Conservation (phyloP, 2,329 filamentous ascomycete species). For the Chalaropsis ovoidea region DNA sequence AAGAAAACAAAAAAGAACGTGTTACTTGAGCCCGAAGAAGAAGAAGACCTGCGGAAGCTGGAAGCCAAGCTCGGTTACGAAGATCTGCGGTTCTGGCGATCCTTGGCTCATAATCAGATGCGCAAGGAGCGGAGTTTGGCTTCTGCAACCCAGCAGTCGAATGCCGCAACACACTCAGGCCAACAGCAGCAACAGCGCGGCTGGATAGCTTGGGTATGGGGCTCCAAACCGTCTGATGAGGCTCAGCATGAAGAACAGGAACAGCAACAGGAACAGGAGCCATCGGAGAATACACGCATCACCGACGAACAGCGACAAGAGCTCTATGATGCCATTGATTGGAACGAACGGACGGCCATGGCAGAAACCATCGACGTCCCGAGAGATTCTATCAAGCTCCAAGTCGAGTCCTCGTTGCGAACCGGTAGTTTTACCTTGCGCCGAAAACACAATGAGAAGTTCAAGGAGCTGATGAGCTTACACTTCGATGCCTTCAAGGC, state of each 20-base stretch:
- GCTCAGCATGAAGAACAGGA: slow-evolving; percentile 12
- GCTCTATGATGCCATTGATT: slow-evolving; percentile 94
- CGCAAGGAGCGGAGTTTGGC: slow-evolving; percentile 58
- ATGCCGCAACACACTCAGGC: slow-evolving; percentile 57
- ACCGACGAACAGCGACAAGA: slow-evolving; percentile 94
- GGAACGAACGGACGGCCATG: slow-evolving; percentile 89
- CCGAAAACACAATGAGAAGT: slow-evolving; percentile 61
- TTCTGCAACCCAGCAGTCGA: slow-evolving; percentile 15
- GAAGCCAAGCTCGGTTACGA: slow-evolving; percentile 89
- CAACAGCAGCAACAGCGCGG: slow-evolving; percentile 59
- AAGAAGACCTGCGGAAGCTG: slow-evolving; percentile 59
- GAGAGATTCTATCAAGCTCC: slow-evolving; percentile 82
- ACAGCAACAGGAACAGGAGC: slow-evolving; percentile 43
- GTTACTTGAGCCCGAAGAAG: slow-evolving; percentile 60
- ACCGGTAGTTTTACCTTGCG: slow-evolving; percentile 94
- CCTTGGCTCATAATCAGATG: slow-evolving; percentile 82
- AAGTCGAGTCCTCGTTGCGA: slow-evolving; percentile 83
- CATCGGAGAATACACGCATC: slow-evolving; percentile 60
- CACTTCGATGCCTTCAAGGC: slow-evolving; percentile 93
- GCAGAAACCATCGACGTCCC: slow-evolving; percentile 82
- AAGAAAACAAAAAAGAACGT: slow-evolving; percentile 77
- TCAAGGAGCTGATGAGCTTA: slow-evolving; percentile 67
- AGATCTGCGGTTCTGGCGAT: slow-evolving; percentile 94
- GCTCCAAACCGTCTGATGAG: slow-evolving; percentile 53
- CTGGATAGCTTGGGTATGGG: slow-evolving; percentile 91